Conservation (phyloP, 2,329 filamentous ascomycete species). For the Fusarium nurragi region DNA sequence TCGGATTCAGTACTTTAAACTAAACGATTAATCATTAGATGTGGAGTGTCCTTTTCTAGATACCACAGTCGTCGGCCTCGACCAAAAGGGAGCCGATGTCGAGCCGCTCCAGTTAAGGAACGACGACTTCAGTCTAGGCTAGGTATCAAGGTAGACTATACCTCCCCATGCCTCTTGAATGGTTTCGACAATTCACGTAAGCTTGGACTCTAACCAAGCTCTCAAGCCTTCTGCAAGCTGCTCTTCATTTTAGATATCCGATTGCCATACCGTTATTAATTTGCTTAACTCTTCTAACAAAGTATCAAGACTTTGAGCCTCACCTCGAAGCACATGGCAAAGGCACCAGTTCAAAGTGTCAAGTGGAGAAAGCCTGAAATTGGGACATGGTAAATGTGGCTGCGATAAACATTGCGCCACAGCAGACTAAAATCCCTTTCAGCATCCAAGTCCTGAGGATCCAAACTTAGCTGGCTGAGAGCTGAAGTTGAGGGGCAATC, state of each 20-base stretch:
- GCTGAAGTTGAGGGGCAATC: no score
- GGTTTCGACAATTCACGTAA: no score
- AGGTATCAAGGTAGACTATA: no score
- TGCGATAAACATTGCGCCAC: constrained; percentile 7
- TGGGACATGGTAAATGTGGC: constrained; percentile 21
- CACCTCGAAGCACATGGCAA: constrained; percentile 26
- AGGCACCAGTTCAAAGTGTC: not conserved
- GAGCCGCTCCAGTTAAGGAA: no score
- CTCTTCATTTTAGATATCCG: no score
- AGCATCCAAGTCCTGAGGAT: not conserved
- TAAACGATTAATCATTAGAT: not conserved
- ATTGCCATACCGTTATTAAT: no score
- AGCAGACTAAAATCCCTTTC: not conserved
- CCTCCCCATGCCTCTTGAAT: no score
- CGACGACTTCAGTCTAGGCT: no score
- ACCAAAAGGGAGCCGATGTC: no score
- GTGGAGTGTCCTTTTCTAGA: not conserved
- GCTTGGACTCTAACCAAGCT: no score
- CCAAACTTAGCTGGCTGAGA: not conserved
- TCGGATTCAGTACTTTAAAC: not conserved
- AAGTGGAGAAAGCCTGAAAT: constrained; percentile 14
- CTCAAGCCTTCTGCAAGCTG: no score
- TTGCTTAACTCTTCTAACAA: not conserved
- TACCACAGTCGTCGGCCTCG: not conserved
- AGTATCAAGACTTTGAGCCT: not conserved